These are phyloP conservation scores for Ophiocytium majus DNA, from an alignment of 352 stramenopile species.

Conservation along the genomic window DNA sequence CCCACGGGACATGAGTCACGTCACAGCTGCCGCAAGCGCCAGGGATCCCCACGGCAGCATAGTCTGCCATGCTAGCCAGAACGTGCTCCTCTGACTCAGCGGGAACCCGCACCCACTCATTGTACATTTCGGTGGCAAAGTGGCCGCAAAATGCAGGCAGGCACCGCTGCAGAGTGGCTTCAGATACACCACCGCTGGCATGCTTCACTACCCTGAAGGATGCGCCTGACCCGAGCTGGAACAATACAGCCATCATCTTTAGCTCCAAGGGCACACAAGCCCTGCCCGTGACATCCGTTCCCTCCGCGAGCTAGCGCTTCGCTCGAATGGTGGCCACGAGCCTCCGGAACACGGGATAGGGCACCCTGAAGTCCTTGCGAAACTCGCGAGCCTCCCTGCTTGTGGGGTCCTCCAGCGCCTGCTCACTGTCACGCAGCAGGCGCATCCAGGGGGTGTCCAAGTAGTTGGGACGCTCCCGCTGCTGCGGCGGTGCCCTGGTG, in stretches of 20 bases:
- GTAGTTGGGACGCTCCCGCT: too few relatives aligned
- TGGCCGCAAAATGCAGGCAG: conserved; percentile 45
- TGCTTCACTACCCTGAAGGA: conserved; percentile 24
- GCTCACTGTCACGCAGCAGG: too few relatives aligned
- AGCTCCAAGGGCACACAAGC: conserved; percentile 26
- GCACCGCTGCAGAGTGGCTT: conserved; percentile 7
- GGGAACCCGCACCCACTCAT: conserved; percentile 31
- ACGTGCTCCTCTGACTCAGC: conserved; percentile 5
- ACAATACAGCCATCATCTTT: conserved; percentile 39
- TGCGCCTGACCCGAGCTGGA: conserved; percentile 31
- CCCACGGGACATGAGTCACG: conserved; percentile 38
- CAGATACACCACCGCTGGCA: conserved; percentile 23
- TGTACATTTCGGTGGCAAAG: conserved; percentile 40
- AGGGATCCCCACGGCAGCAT: conserved; percentile 24
- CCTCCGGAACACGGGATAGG: not conserved
- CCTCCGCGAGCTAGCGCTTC: conserved; percentile 8
- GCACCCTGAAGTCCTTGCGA: conserved; percentile 7
- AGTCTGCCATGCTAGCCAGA: conserved; percentile 27
- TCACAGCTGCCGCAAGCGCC: conserved; percentile 28
- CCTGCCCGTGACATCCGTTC: not conserved
- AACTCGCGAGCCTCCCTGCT: too few relatives aligned
- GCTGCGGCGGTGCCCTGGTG: too few relatives aligned
- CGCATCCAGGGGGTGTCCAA: too few relatives aligned
- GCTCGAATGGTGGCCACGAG: not conserved
- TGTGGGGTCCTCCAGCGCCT: too few relatives aligned